Conservation (phyloP, 768 basidiomycete genomes). For the Inosperma sp. region DNA sequence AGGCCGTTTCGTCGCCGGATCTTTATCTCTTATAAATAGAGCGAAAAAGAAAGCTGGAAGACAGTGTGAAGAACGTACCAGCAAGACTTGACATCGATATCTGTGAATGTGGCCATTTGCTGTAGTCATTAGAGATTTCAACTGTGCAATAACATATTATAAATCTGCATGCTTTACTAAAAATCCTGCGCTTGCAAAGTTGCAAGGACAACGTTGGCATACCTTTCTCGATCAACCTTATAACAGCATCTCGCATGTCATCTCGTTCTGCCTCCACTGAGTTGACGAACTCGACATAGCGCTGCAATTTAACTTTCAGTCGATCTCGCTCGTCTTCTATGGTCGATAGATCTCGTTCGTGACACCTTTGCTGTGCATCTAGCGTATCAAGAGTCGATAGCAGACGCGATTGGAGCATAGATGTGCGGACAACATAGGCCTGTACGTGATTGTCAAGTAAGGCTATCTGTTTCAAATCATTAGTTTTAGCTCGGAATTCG, state of each 20-base stretch:
- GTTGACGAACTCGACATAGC: constrained; percentile 29
- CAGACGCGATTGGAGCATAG: constrained; percentile 44
- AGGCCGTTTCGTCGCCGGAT: constrained; percentile 16
- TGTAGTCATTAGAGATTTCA: constrained; percentile 42
- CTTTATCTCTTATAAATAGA: background rate
- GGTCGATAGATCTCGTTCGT: constrained; percentile 37
- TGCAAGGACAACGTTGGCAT: constrained; percentile 17
- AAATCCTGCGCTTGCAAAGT: too few species aligned
- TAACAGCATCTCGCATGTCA: constrained; percentile 50
- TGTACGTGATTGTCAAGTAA: constrained; percentile 4
- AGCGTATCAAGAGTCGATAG: constrained; percentile 46
- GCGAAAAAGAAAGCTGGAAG: background rate
- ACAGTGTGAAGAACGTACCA: constrained; percentile 30
- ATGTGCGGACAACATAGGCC: constrained; percentile 32
- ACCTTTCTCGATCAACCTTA: constrained; percentile 58
- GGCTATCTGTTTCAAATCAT: constrained; percentile 10
- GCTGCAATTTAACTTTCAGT: constrained; percentile 36
- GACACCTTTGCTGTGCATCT: constrained; percentile 38
- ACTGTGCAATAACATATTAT: too few species aligned
- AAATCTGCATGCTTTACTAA: too few species aligned
- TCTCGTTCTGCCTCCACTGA: constrained; percentile 44
- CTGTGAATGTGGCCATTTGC: constrained; percentile 42
- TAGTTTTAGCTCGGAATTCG: too few species aligned
- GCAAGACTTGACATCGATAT: constrained; percentile 38
- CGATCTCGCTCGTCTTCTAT: constrained; percentile 30